These are phyloP conservation scores for Claviceps citrina DNA, from an alignment of 2,329 filamentous ascomycete genomes.

Conservation along the genomic window DNA sequence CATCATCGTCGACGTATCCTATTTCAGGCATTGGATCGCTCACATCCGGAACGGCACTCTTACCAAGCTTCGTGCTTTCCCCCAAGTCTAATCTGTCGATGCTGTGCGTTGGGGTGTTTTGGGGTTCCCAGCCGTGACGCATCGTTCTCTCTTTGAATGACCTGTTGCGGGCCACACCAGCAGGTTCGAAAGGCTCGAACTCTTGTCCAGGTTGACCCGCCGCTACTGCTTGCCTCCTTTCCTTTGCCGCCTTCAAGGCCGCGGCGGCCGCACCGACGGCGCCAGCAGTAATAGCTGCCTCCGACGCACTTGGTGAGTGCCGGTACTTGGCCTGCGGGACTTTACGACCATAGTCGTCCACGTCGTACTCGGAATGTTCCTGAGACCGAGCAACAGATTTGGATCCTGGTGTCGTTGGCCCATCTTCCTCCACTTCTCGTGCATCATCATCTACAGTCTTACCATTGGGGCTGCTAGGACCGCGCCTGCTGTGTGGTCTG, in stretches of 20 bases:
- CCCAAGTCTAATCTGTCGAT: slow-evolving; percentile 41
- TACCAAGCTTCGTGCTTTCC: slow-evolving; percentile 42
- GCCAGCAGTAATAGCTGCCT: slow-evolving; percentile 41
- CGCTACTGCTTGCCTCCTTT: slow-evolving; percentile 25
- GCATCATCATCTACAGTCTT: slow-evolving; percentile 24
- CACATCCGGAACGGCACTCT: slow-evolving; percentile 53
- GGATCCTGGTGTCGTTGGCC: slow-evolving; percentile 24
- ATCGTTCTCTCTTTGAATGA: slow-evolving; percentile 52
- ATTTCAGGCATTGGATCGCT: slow-evolving; percentile 63
- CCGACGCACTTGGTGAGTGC: slow-evolving; percentile 39
- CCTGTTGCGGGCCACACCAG: slow-evolving; percentile 42
- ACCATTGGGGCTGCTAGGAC: slow-evolving; percentile 25
- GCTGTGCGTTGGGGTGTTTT: slow-evolving; percentile 42
- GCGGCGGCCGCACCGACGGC: slow-evolving; percentile 39
- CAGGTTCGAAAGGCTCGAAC: slow-evolving; percentile 28
- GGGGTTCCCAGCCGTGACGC: slow-evolving; percentile 34
- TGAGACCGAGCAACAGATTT: slow-evolving; percentile 25
- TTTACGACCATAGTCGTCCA: slow-evolving; percentile 43
- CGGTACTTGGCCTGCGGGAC: slow-evolving; percentile 29
- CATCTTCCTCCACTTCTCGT: slow-evolving; percentile 24
- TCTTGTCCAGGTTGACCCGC: slow-evolving; percentile 22
- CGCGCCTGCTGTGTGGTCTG: slow-evolving; percentile 19
- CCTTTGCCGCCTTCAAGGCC: slow-evolving; percentile 34
- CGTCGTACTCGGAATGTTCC: slow-evolving; percentile 39
- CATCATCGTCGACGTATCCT: slow-evolving; percentile 51